Conservation (phyloP, 2,329 filamentous ascomycete species). For the Fusarium avenaceum region DNA sequence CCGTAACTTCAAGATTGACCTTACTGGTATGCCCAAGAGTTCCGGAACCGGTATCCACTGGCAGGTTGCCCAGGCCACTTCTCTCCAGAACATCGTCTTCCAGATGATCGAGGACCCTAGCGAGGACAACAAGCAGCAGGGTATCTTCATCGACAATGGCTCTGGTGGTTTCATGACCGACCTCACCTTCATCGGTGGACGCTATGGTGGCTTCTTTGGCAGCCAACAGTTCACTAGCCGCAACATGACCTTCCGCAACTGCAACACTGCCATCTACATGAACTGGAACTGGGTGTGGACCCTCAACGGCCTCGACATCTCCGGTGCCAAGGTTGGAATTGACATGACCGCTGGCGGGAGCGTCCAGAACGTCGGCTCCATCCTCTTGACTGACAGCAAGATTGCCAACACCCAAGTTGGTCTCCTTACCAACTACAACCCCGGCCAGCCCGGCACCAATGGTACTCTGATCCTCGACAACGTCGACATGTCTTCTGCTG, state of each 20-base stretch:
- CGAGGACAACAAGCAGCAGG: conserved; percentile 76
- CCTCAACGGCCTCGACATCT: conserved; percentile 80
- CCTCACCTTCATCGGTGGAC: conserved; percentile 85
- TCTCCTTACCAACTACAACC: conserved; percentile 80
- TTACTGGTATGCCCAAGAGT: conserved; percentile 72
- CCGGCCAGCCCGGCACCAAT: conserved; percentile 74
- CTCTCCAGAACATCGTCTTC: conserved; percentile 84
- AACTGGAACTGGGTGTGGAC: conserved; percentile 95
- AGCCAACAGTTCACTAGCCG: conserved; percentile 90
- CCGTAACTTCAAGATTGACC: conserved; percentile 84
- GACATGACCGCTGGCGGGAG: conserved; percentile 79
- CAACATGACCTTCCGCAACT: conserved; percentile 85
- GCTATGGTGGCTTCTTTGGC: conserved; percentile 82
- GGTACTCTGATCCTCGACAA: conserved; percentile 90
- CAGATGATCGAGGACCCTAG: conserved; percentile 79
- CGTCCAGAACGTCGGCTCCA: conserved; percentile 84
- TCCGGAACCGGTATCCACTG: conserved; percentile 82
- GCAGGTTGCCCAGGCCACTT: conserved; percentile 88
- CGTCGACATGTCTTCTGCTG: conserved; percentile 80
- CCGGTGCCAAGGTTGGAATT: conserved; percentile 80
- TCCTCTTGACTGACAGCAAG: conserved; percentile 81
- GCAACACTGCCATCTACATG: conserved; percentile 86
- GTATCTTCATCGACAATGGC: conserved; percentile 88
- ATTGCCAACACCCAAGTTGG: conserved; percentile 82
- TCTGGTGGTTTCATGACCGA: conserved; percentile 88